A percentile compares a stretch with the other conserved stretches of the same genome.
Evolutionary conservation across 1,284 basidiomycete genomes (phyloP).

Genomic region (Ustilago hordei): DNA sequence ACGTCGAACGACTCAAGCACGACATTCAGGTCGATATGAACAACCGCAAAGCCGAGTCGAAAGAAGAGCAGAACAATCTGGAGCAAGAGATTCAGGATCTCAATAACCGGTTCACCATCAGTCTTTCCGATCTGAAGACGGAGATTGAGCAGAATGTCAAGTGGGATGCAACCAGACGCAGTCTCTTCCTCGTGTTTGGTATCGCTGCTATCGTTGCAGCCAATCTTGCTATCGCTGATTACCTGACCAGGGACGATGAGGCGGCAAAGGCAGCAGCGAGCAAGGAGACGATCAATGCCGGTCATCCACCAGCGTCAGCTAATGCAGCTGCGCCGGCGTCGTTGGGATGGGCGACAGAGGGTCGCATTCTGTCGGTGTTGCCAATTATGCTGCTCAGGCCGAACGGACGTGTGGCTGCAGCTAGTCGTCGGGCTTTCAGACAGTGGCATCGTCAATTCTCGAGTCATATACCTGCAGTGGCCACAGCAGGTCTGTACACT

Average conservation of each 20-base stretch:
- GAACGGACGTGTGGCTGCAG: conserved; percentile 18
- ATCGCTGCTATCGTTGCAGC: conserved; percentile 66
- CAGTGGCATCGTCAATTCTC: conserved; percentile 27
- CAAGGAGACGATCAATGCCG: conserved; percentile 36
- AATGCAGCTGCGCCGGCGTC: conserved; percentile 35
- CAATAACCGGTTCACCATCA: conserved; percentile 69
- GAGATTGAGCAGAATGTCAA: conserved; percentile 70
- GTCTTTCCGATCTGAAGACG: conserved; percentile 66
- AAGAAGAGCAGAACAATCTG: conserved; percentile 84
- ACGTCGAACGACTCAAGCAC: conserved; percentile 87
- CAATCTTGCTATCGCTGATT: conserved; percentile 66
- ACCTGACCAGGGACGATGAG: conserved; percentile 59
- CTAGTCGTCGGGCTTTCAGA: conserved; percentile 10
- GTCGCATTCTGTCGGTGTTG: conserved; percentile 41
- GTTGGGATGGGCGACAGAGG: conserved; percentile 51
- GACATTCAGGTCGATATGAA: conserved; percentile 98
- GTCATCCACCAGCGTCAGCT: conserved; percentile 40
- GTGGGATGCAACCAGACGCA: conserved; percentile 67
- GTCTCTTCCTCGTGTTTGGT: conserved; percentile 66
- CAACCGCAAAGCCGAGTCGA: conserved; percentile 91
- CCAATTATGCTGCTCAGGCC: conserved; percentile 38
- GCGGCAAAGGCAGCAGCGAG: conserved; percentile 43
- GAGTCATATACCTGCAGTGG: conserved; percentile 21
- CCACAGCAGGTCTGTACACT: conserved; percentile 34
- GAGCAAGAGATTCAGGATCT: conserved; percentile 87